Conservation (phyloP, 768 basidiomycete genomes). For the Daedalea quercina region DNA sequence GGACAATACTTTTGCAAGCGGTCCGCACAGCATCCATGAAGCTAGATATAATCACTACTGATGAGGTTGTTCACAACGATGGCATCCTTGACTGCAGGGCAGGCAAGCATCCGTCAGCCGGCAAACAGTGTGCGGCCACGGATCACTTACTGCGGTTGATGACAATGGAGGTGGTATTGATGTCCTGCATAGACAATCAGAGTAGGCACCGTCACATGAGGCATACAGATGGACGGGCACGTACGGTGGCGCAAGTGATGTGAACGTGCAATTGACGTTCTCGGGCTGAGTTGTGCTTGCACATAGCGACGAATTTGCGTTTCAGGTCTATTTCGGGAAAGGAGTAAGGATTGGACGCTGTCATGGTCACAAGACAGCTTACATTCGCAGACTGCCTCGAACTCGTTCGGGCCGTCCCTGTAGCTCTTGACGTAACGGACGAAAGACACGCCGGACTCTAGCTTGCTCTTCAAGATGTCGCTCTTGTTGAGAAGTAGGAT, state of each 20-base stretch:
- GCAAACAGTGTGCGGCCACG: not conserved
- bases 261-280: constrained; percentile 45
- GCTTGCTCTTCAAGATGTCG: constrained; percentile 51
- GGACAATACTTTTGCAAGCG: not conserved
- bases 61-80: constrained; percentile 17
- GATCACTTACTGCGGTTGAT: constrained; percentile 39
- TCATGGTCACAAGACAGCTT: constrained; percentile 7
- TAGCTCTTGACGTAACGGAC: constrained; percentile 51
- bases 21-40: not conserved
- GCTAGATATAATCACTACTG: constrained; percentile 11
- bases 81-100: constrained; percentile 20
- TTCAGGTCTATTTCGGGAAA: constrained; percentile 36
- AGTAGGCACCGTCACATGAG: not conserved
- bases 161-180: constrained; percentile 38
- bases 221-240: constrained; percentile 9
- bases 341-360: not conserved
- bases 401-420: constrained; percentile 43
- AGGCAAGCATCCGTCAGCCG: not conserved
- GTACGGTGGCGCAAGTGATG: constrained; percentile 51
- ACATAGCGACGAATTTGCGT: constrained; percentile 42
- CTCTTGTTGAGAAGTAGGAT: constrained; percentile 59
- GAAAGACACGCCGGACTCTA: constrained; percentile 45
- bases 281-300: constrained; percentile 42
- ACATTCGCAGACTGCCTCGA: constrained; percentile 49
- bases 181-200: constrained; percentile 30